phyloP scores from a whole-genome alignment of 805 yeast genomes.

The Metschnikowia kunwiensis region DNA sequence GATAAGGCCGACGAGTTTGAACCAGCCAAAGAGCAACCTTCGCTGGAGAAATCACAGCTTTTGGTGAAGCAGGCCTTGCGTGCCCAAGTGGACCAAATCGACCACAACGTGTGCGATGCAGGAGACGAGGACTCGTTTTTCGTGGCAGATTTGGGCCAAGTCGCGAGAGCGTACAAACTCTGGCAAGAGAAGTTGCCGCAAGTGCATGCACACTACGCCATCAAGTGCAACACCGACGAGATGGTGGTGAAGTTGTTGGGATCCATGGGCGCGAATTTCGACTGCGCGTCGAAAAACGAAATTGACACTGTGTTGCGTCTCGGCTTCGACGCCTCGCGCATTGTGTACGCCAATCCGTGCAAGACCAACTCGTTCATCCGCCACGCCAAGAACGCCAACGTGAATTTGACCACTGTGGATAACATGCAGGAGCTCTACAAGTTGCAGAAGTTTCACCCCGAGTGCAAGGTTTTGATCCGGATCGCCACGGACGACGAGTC shows the following conservation, averaged over 20 bases:
- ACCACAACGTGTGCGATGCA: conserved; percentile 58
- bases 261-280: conserved; percentile 71
- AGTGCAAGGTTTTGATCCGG: conserved; percentile 68
- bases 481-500: conserved; percentile 85
- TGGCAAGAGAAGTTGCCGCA: conserved; percentile 71
- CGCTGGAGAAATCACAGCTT: neutral
- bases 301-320: conserved; percentile 61
- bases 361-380: conserved; percentile 81
- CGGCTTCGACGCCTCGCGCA: conserved; percentile 63
- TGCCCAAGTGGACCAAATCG: conserved; percentile 41
- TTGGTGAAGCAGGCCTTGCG: conserved; percentile 31
- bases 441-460: conserved; percentile 63
- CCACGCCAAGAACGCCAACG: conserved; percentile 55
- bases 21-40: neutral
- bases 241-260: conserved; percentile 57
- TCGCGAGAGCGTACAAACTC: conserved; percentile 54
- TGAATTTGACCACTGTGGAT: conserved; percentile 83
- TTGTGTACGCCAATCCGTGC: conserved; percentile 92
- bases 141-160: conserved; percentile 78
- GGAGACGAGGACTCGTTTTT: conserved; percentile 86
- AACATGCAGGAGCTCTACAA: conserved; percentile 81
- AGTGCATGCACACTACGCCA: conserved; percentile 88
- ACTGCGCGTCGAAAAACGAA: conserved; percentile 89
- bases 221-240: conserved; percentile 83
- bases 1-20: neutral